phyloP scores from a whole-genome alignment of 1,284 basidiomycete genomes.

The Cutaneotrichosporon dermatis region DNA sequence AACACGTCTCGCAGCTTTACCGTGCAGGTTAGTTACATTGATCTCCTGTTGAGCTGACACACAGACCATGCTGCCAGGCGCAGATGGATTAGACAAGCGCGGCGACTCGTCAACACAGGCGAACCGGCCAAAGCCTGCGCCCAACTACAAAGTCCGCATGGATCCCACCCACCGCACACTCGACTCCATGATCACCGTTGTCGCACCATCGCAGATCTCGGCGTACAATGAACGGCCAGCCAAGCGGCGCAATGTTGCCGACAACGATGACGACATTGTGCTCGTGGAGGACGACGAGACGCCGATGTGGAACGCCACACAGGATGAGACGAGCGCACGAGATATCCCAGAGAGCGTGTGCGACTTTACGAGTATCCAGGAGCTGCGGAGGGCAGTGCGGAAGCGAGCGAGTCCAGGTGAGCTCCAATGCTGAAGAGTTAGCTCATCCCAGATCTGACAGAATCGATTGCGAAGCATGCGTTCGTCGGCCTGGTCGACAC shows the following conservation, averaged over 20 bases:
- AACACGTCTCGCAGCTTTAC: constrained; percentile 69
- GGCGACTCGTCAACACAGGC: constrained; percentile 7
- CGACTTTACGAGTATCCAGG: constrained; percentile 70
- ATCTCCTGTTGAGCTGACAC: background rate
- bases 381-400: constrained; percentile 60
- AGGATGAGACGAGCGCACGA: background rate
- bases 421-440: constrained; percentile 29
- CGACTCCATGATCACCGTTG: constrained; percentile 75
- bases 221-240: constrained; percentile 25
- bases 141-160: constrained; percentile 89
- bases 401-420: constrained; percentile 67
- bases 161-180: constrained; percentile 82
- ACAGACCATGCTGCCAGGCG: constrained; percentile 47
- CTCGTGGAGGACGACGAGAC: constrained; percentile 23
- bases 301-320: constrained; percentile 28
- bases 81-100: constrained; percentile 19
- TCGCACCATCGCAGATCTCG: constrained; percentile 33
- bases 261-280: constrained; percentile 19
- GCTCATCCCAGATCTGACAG: constrained; percentile 61
- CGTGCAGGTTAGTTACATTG: constrained; percentile 56
- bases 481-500: constrained; percentile 92
- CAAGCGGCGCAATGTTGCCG: constrained; percentile 31
- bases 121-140: constrained; percentile 47
- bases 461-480: constrained; percentile 78
- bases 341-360: constrained; percentile 76